Evolutionary conservation across 495 filamentous ascomycete species (phyloP), one percentile per base, ranked within the genome.

Genomic region (Beverwykella pulmonaria): DNA sequence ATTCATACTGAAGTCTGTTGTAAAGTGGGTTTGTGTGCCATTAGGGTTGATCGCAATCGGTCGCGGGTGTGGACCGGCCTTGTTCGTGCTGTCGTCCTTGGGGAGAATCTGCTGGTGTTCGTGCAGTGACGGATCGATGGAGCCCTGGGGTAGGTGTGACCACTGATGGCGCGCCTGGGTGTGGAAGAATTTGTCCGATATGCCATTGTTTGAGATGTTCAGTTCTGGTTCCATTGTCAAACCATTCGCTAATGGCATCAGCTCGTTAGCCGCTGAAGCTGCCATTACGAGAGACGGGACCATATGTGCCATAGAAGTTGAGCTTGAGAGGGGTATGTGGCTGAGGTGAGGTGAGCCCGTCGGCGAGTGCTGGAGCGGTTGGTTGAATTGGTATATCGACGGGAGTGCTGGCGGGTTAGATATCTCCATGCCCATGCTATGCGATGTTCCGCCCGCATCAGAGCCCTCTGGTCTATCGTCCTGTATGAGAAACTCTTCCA

Each of bases 41-140:
- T 80, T 81, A 3, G 81, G 79, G 61, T 84, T 84, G 77, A 84
- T 83, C 2, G 83, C 82, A 72, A 84, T 83, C 1, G 83, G 82
- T 19, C 82, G 78, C 2, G 82, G 82, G 62, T 80, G 82, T 0
- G 79, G 71, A 6, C 36, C 14, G 0, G 80, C 78, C 22, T 76
- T 47, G 80, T 76, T 55, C 17, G 29, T 12, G 49, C 39, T 47
- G 8, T 62, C 63, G 19, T 67, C 63, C 39, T 56, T 58, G 27
- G 63, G 50, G 3, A 64, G 25, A 22, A 53, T 30, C 14, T 63
- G 53, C 7, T 70, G 44, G 48, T 67, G 64, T 9, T 71, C 68
- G 12, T 66, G 81, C 79, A 74, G 53, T 15, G 71, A 47, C 0
- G 71, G 73, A 34, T 74, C 68, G 14, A 71, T 71, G 9, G 63